Conservation (phyloP, 176 grass and related monocot genomes). For the Otatea glauca region DNA sequence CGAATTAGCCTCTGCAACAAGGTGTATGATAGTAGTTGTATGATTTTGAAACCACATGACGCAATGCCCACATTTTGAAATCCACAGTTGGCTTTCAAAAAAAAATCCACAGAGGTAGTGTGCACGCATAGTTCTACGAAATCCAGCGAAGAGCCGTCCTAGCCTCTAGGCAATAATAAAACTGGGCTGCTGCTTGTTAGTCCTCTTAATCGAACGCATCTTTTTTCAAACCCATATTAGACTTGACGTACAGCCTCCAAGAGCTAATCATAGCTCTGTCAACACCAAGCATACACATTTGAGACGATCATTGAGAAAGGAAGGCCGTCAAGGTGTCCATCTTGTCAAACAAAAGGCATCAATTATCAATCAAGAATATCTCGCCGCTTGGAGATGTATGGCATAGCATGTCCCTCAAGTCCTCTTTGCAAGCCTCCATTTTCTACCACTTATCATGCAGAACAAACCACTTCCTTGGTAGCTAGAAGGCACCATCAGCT, state of each 20-base stretch:
- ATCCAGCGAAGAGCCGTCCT: not conserved
- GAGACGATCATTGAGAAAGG: conserved; percentile 28
- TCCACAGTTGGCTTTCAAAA: no score
- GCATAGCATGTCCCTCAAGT: not conserved
- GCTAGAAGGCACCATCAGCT: not conserved
- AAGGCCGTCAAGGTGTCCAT: conserved; percentile 1
- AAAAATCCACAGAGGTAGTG: not conserved
- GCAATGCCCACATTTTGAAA: not conserved
- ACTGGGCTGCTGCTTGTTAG: not conserved
- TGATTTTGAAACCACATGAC: not conserved
- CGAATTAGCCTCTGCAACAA: not conserved
- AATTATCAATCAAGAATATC: not conserved
- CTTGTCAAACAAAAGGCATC: conserved; percentile 12
- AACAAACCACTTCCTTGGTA: not conserved
- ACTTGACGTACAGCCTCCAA: conserved; percentile 28
- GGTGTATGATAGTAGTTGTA: not conserved
- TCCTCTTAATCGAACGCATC: not conserved
- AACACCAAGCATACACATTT: not conserved
- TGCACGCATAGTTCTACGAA: not conserved
- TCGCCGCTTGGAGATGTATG: not conserved
- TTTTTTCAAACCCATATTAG: conserved; percentile 16
- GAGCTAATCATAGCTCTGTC: conserved; percentile 8
- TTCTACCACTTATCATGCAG: not conserved
- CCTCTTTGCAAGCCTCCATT: not conserved
- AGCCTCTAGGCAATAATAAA: not conserved